phyloP scores from a whole-genome alignment of 202 grass and related monocot species.

The Panicum hallii region DNA sequence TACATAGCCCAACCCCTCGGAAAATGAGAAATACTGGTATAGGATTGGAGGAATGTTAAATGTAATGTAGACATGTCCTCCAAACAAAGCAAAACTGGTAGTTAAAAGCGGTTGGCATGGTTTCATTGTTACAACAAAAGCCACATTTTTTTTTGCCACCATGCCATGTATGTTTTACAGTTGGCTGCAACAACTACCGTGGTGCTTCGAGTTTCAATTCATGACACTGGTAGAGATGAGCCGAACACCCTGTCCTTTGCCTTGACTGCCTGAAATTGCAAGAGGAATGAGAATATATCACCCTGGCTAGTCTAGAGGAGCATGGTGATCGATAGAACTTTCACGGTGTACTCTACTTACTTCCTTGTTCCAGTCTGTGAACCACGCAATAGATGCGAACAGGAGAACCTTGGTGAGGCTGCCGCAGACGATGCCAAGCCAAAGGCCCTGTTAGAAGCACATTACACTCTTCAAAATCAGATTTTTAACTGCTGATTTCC shows the following conservation, averaged over 20 bases:
- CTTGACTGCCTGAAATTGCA: slow-evolving; percentile 37
- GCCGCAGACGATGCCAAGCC: slow-evolving; percentile 78
- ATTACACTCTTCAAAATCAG: not conserved
- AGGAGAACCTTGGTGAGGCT: slow-evolving; percentile 52
- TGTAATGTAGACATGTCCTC: too few relatives aligned
- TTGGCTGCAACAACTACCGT: too few relatives aligned
- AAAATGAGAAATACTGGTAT: too few relatives aligned
- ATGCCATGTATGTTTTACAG: too few relatives aligned
- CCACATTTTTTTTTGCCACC: too few relatives aligned
- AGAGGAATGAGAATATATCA: not conserved
- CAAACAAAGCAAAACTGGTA: too few relatives aligned
- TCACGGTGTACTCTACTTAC: slow-evolving; percentile 31
- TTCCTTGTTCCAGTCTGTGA: slow-evolving; percentile 72
- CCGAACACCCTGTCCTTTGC: not conserved
- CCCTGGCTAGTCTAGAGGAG: not conserved
- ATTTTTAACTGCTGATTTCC: too few relatives aligned
- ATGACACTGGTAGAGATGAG: slow-evolving; percentile 32
- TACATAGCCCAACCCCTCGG: too few relatives aligned
- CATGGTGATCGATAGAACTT: not conserved
- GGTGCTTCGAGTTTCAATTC: not conserved
- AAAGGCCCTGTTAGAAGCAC: slow-evolving; percentile 54
- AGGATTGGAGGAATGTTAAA: too few relatives aligned
- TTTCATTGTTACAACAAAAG: too few relatives aligned
- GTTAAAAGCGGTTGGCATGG: too few relatives aligned
- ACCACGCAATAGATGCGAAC: slow-evolving; percentile 44